Evolutionary conservation across 2,329 filamentous ascomycete species (phyloP).

Genomic region (Trichoderma koningiopsis): DNA sequence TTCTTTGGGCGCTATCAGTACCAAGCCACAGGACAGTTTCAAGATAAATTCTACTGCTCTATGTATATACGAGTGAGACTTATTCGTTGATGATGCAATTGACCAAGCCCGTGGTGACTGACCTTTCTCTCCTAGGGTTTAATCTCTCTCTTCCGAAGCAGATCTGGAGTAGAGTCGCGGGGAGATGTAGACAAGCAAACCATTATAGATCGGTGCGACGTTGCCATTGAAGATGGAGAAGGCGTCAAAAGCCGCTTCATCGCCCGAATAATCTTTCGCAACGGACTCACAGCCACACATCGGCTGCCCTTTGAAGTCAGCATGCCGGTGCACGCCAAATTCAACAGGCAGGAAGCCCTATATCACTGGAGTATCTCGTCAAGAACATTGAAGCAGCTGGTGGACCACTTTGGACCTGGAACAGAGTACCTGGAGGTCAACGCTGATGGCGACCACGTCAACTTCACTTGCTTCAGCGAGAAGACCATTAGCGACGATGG

Average conservation of each 20-base stretch:
- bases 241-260: constrained; percentile 73
- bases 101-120: neutral
- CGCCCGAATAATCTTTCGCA: constrained; percentile 72
- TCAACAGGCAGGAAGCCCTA: constrained; percentile 64
- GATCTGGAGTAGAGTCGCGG: constrained; percentile 59
- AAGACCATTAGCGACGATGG: constrained; percentile 67
- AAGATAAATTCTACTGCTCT: constrained; percentile 70
- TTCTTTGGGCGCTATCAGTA: constrained; percentile 77
- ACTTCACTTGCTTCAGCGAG: constrained; percentile 81
- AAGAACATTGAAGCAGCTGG: constrained; percentile 69
- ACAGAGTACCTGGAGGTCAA: constrained; percentile 81
- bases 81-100: neutral
- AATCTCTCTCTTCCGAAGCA: constrained; percentile 72
- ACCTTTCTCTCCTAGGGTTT: constrained; percentile 52
- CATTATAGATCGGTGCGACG: constrained; percentile 72
- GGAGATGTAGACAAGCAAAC: constrained; percentile 65
- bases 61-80: constrained; percentile 66
- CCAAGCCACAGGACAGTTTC: constrained; percentile 53
- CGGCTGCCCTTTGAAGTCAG: constrained; percentile 73
- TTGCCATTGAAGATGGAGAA: constrained; percentile 70
- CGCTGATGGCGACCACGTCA: constrained; percentile 70
- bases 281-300: constrained; percentile 77
- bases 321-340: constrained; percentile 75
- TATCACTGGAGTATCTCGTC: constrained; percentile 76
- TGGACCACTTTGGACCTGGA: constrained; percentile 78